phyloP scores from a whole-genome alignment of 1,284 basidiomycete genomes.

The Takashimella koratensis region DNA sequence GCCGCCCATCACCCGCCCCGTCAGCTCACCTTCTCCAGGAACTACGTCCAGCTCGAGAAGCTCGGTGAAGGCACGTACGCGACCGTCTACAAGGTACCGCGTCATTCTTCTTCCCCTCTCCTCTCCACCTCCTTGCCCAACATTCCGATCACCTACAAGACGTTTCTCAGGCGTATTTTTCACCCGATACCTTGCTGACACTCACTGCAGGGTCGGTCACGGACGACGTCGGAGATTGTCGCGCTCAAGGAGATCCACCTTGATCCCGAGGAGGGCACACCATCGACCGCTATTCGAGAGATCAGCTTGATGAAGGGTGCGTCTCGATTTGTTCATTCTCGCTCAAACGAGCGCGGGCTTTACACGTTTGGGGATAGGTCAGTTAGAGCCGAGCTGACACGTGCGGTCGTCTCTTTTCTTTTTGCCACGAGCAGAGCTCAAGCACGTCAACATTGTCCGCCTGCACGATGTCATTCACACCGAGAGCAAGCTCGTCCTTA shows the following conservation, averaged over 20 bases:
- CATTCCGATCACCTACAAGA: too few species aligned
- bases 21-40: conserved; percentile 27
- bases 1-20: not conserved
- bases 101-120: not conserved
- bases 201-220: conserved; percentile 68
- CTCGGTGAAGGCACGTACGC: conserved; percentile 62
- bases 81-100: conserved; percentile 88
- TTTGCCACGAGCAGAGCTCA: conserved; percentile 60
- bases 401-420: not conserved
- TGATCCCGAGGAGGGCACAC: conserved; percentile 97
- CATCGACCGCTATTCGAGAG: conserved; percentile 94
- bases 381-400: not conserved
- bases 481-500: conserved; percentile 93
- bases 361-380: not conserved
- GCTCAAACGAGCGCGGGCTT: too few species aligned
- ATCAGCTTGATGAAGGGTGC: conserved; percentile 83
- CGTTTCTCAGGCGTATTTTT: not conserved
- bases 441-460: conserved; percentile 92
- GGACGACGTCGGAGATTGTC: conserved; percentile 67
- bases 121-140: not conserved
- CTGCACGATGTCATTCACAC: conserved; percentile 95
- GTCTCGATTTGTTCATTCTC: conserved; percentile 10
- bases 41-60: conserved; percentile 72
- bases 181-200: not conserved
- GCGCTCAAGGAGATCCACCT: conserved; percentile 97